phyloP scores from a whole-genome alignment of 108 stramenopile species.

The Cyclostephanos tholiformis region DNA sequence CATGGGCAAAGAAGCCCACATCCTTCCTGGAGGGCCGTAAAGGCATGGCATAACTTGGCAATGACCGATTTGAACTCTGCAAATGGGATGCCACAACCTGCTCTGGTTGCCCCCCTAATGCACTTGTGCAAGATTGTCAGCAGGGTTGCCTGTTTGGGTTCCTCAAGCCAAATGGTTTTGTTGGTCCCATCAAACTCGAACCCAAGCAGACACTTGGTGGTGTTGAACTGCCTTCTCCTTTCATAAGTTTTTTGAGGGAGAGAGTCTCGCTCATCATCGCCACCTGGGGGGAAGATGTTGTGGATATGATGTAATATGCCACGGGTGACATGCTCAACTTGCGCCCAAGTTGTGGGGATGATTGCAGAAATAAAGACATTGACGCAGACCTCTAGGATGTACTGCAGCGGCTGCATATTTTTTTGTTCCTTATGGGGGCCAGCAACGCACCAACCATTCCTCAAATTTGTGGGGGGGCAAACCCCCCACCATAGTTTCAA shows the following conservation, averaged over 20 bases:
- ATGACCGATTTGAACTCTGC: neutral
- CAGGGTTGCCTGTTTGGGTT: neutral
- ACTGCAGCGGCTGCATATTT: no score
- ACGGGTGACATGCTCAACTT: neutral
- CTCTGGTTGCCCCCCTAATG: neutral
- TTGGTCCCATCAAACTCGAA: neutral
- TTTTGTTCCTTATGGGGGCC: no score
- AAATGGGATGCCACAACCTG: neutral
- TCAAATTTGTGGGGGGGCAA: neutral
- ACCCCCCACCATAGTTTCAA: neutral
- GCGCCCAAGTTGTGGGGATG: neutral
- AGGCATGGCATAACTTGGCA: neutral
- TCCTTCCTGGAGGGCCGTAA: no score
- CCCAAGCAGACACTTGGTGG: neutral
- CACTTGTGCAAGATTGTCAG: neutral
- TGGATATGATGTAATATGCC: neutral
- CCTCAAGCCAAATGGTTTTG: constrained; percentile 4
- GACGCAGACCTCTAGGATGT: constrained; percentile 1
- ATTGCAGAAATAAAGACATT: neutral
- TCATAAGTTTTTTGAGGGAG: constrained; percentile 4
- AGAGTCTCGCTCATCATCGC: neutral
- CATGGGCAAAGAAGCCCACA: neutral
- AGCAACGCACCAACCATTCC: no score
- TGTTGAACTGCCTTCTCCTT: neutral
- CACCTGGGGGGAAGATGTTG: no score